Conservation (phyloP, 2,329 filamentous ascomycete genomes). For the Pezicula radicicola region DNA sequence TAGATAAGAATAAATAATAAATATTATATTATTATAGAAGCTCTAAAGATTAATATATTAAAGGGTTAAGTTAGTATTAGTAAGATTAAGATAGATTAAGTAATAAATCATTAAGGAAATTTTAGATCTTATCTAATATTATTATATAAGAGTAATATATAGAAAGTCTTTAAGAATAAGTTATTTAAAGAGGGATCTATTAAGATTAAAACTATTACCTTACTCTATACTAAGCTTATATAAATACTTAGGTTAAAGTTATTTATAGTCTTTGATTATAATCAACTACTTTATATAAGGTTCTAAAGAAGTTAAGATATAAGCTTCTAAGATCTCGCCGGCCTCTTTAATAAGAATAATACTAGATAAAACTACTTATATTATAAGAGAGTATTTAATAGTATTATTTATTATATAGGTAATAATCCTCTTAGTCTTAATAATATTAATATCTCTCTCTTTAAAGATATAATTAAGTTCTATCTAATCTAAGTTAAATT, state of each 20-base stretch:
- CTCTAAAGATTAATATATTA: conserved; percentile 49
- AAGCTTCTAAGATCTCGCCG: conserved; percentile 68
- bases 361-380: conserved; percentile 52
- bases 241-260: conserved; percentile 66
- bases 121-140: conserved; percentile 68
- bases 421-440: conserved; percentile 57
- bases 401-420: conserved; percentile 70
- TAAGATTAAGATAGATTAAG: conserved; percentile 60
- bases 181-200: conserved; percentile 67
- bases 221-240: conserved; percentile 60
- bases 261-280: conserved; percentile 71
- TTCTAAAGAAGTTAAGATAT: conserved; percentile 59
- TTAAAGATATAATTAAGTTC: conserved; percentile 40
- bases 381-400: conserved; percentile 54
- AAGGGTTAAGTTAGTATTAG: conserved; percentile 49
- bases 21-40: conserved; percentile 57
- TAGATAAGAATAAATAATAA: conserved; percentile 57
- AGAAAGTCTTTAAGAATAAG: conserved; percentile 52
- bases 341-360: conserved; percentile 70
- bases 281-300: conserved; percentile 58
- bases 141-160: conserved; percentile 52
- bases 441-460: conserved; percentile 37
- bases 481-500: conserved; percentile 40
- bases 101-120: conserved; percentile 57
- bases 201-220: conserved; percentile 63